phyloP scores from a whole-genome alignment of 805 yeast species.

The Pichia exigua region DNA sequence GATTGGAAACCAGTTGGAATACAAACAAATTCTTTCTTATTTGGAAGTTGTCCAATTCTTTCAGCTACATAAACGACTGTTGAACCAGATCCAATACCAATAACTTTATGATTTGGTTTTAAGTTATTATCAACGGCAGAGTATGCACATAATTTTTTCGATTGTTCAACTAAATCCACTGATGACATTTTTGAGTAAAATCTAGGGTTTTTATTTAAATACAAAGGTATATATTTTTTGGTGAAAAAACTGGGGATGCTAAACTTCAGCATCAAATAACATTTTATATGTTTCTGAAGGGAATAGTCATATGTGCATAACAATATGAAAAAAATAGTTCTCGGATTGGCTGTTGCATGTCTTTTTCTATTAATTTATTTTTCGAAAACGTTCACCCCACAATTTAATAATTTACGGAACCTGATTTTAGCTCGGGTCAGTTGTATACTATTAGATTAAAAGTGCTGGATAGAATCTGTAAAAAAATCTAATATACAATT shows the following conservation, averaged over 20 bases:
- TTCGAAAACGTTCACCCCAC: neutral
- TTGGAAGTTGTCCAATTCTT: constrained; percentile 64
- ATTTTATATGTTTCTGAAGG: neutral
- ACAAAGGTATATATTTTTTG: neutral
- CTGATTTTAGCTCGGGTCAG: neutral
- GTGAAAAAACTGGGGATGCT: neutral
- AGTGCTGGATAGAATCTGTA: too few species aligned
- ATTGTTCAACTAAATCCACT: constrained; percentile 49
- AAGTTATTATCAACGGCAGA: constrained; percentile 86
- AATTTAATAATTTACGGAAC: too few species aligned
- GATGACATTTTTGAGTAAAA: constrained; percentile 6
- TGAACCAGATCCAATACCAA: constrained; percentile 96
- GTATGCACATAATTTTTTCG: constrained; percentile 88
- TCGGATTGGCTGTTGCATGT: neutral
- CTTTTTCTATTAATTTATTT: too few species aligned
- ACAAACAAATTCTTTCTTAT: constrained; percentile 56
- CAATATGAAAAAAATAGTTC: neutral
- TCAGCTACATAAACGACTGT: constrained; percentile 98
- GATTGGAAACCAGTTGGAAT: constrained; percentile 97
- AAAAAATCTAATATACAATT: too few species aligned
- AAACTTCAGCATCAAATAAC: neutral
- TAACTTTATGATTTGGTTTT: constrained; percentile 56
- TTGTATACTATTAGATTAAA: too few species aligned
- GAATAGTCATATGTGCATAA: neutral
- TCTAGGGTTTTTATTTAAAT: neutral